Conservation (phyloP, 129 eudicot genomes). For the Flaveria linearis region DNA sequence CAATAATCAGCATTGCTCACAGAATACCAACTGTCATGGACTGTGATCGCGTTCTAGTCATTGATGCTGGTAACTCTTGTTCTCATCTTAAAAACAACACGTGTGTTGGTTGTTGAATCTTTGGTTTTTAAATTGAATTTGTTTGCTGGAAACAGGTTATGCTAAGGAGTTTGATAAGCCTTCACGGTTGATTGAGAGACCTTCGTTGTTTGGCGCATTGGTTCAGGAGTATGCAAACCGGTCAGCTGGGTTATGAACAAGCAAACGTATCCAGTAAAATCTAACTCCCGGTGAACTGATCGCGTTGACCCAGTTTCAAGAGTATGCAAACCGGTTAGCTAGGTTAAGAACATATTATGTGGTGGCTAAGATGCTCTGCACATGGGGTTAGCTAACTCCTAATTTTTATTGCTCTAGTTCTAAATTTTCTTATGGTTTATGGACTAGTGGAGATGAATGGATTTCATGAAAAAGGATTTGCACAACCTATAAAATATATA, state of each 20-base stretch:
- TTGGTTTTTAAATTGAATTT: background rate
- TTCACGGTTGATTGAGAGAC: conserved; percentile 41
- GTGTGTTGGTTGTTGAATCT: background rate
- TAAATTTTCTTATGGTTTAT: background rate
- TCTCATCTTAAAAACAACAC: background rate
- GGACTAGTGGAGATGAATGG: background rate
- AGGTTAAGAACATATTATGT: background rate
- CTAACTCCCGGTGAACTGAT: background rate
- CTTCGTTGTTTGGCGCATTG: conserved; percentile 50
- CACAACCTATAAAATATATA: background rate
- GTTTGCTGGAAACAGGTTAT: conserved; percentile 36
- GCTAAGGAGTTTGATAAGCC: conserved; percentile 55
- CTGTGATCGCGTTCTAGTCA: conserved; percentile 78
- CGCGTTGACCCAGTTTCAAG: background rate
- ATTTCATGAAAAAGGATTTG: background rate
- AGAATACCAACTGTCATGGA: conserved; percentile 96
- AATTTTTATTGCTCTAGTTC: background rate
- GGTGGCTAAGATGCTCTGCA: background rate
- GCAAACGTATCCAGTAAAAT: background rate
- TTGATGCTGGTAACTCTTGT: conserved; percentile 65
- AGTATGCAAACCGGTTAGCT: background rate
- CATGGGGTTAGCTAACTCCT: background rate
- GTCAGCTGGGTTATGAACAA: conserved; percentile 13
- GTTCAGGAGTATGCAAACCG: conserved; percentile 54
- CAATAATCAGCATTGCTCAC: conserved; percentile 91